phyloP scores from a whole-genome alignment of 805 yeast genomes.

The Kluyveromyces starmeri region DNA sequence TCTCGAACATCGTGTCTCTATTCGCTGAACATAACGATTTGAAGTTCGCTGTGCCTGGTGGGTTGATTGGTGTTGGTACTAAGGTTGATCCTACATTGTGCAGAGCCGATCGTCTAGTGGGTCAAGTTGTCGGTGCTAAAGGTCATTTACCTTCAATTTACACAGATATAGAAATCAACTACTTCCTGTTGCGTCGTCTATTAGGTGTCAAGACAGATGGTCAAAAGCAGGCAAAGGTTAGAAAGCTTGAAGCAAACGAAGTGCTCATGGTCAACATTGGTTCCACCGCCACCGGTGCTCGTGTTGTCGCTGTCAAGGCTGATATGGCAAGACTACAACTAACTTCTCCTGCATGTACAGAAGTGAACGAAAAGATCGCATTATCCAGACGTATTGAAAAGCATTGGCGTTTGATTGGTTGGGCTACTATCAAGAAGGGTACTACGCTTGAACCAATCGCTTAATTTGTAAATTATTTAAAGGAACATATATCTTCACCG shows the following conservation, averaged over 20 bases:
- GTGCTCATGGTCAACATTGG: constrained; percentile 99
- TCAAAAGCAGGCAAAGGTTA: constrained; percentile 92
- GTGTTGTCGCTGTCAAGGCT: constrained; percentile 95
- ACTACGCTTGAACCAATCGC: constrained; percentile 71
- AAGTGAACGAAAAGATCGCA: constrained; percentile 96
- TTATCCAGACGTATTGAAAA: constrained; percentile 97
- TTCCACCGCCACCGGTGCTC: constrained; percentile 98
- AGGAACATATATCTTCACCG: constrained; percentile 2
- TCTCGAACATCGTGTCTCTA: constrained; percentile 85
- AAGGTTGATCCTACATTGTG: constrained; percentile 97
- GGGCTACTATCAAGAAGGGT: constrained; percentile 98
- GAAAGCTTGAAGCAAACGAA: constrained; percentile 88
- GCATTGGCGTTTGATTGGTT: constrained; percentile 99
- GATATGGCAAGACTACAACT: constrained; percentile 98
- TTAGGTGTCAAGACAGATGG: constrained; percentile 98
- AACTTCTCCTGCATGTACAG: constrained; percentile 98
- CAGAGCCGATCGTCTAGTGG: constrained; percentile 98
- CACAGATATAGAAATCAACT: constrained; percentile 95
- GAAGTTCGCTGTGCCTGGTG: constrained; percentile 99
- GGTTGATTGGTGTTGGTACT: constrained; percentile 98
- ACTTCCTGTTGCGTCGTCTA: constrained; percentile 90
- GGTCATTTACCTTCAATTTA: constrained; percentile 93
- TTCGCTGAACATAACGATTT: constrained; percentile 97
- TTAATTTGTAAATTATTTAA: constrained; percentile 12
- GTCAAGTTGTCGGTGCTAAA: constrained; percentile 97